Conservation (phyloP, 2,329 filamentous ascomycete genomes). For the Lanzia echinophila region DNA sequence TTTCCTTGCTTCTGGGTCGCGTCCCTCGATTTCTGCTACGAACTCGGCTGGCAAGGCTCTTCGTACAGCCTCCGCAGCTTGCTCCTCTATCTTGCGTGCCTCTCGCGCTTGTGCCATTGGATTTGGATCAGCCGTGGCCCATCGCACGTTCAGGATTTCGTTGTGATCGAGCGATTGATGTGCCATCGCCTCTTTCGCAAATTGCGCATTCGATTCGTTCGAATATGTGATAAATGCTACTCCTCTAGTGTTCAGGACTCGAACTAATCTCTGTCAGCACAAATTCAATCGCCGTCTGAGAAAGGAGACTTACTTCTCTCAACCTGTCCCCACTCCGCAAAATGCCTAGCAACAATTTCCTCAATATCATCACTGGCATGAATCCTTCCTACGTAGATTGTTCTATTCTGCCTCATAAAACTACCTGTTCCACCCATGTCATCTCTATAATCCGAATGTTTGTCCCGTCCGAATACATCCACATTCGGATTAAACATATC, state of each 20-base stretch:
- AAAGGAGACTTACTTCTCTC: constrained; percentile 55
- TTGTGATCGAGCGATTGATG: constrained; percentile 87
- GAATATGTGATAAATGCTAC: constrained; percentile 94
- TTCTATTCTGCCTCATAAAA: constrained; percentile 90
- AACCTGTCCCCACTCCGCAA: constrained; percentile 92
- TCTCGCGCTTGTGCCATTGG: constrained; percentile 91
- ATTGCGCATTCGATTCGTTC: constrained; percentile 84
- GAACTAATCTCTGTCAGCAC: constrained; percentile 38
- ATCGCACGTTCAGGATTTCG: constrained; percentile 91
- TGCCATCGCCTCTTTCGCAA: constrained; percentile 92
- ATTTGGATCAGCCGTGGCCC: constrained; percentile 95
- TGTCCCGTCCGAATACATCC: constrained; percentile 92
- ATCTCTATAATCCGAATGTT: constrained; percentile 86
- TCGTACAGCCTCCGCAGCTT: constrained; percentile 89
- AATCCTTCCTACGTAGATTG: constrained; percentile 87
- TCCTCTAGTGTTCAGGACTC: constrained; percentile 81
- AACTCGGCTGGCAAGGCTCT: constrained; percentile 83
- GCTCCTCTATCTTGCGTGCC: constrained; percentile 82
- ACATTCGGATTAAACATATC: constrained; percentile 92
- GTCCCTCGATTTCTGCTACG: constrained; percentile 87
- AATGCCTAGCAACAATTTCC: constrained; percentile 89
- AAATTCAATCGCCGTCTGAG: background rate
- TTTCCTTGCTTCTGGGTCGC: constrained; percentile 80
- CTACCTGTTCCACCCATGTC: constrained; percentile 97
- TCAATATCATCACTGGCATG: constrained; percentile 96